Evolutionary conservation across 352 stramenopile genomes (phyloP).

Genomic region (Phytophthora crassamura): DNA sequence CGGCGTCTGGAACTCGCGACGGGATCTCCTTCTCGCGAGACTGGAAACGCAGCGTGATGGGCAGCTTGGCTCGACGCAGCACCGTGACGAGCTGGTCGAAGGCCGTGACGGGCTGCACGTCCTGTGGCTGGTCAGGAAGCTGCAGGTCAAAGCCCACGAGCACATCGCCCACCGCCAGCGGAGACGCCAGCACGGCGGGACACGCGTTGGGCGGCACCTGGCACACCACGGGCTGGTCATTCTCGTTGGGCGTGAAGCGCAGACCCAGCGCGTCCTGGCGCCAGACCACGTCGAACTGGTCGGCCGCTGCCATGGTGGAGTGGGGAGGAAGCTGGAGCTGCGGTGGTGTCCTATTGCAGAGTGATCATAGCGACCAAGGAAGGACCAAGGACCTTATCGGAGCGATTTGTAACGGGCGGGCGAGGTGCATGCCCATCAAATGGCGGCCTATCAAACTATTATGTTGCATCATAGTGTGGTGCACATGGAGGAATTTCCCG

Average conservation of each 20-base stretch:
- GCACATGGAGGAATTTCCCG: constrained; percentile 16
- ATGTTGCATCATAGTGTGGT: constrained; percentile 7
- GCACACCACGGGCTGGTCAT: constrained; percentile 72
- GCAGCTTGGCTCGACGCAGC: constrained; percentile 56
- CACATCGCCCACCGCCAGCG: constrained; percentile 65
- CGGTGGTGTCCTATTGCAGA: constrained; percentile 18
- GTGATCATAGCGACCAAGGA: constrained; percentile 11
- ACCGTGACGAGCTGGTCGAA: constrained; percentile 65
- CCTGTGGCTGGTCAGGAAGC: constrained; percentile 18
- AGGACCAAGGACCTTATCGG: constrained; percentile 18
- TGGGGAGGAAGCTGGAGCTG: background rate
- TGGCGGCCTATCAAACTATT: background rate
- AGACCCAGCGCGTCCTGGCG: constrained; percentile 56
- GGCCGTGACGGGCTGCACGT: constrained; percentile 43
- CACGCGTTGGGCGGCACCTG: constrained; percentile 60
- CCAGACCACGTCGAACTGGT: constrained; percentile 71
- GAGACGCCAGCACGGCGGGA: constrained; percentile 56
- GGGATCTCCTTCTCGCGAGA: constrained; percentile 61
- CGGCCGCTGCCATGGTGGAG: constrained; percentile 3
- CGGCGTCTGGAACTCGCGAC: constrained; percentile 39
- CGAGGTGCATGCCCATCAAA: constrained; percentile 33
- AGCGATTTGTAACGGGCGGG: constrained; percentile 21
- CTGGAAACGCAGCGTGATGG: constrained; percentile 70
- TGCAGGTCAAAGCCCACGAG: constrained; percentile 67
- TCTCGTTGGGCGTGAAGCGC: constrained; percentile 79